Evolutionary conservation across 352 stramenopile species (phyloP), one percentile per base, ranked within the genome.

Genomic region (Phytophthora fragariaefolia): DNA sequence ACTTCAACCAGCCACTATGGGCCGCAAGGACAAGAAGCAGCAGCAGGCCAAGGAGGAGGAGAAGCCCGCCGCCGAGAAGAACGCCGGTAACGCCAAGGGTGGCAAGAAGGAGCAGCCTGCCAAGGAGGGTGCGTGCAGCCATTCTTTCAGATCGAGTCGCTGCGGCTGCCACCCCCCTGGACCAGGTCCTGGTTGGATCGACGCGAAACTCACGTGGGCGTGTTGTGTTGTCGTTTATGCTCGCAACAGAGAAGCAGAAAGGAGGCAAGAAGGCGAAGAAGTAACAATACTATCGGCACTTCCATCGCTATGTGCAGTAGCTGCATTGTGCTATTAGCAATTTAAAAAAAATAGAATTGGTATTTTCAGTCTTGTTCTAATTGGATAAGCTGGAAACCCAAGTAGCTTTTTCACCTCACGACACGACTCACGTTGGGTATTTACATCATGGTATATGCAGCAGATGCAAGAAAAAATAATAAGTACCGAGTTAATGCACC

Each of bases 11-110:
- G 20, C 20, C 18, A 71, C 40, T 17, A 79, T 79, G 71, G 67
- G 36, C 54, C 71, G 67, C 58, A 79, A 76, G 55, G 70, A 76
- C 54, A 76, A 63, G 48, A 59, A 57, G 36, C 63, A 70, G 54
- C 46, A 60, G 45, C 58, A 67, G 59, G 38, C 27, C 30, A 56
- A 53, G 32, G 42, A 68, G 13, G 60, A 66, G 12, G 23, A 48
- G 5, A 73, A 69, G 23, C 45, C 58, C 15, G 50, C 48, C 2
- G 63, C 50, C 6, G 57, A 73, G 52, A 73, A 73, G 52, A 68
- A 66, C 47, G 58, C 58, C 36, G 64, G 23, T 26, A 61, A 62
- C 18, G 43, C 18, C 30, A 72, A 67, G 49, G 63, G 48, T 13
- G 49, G 58, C 43, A 72, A 72, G 49, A 52, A 51, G 56, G 53